A percentile compares a stretch with the other conserved stretches of the same genome.
These are phyloP conservation scores for Mycena capillaripes DNA, from an alignment of 768 basidiomycete genomes.

Conservation along the genomic window DNA sequence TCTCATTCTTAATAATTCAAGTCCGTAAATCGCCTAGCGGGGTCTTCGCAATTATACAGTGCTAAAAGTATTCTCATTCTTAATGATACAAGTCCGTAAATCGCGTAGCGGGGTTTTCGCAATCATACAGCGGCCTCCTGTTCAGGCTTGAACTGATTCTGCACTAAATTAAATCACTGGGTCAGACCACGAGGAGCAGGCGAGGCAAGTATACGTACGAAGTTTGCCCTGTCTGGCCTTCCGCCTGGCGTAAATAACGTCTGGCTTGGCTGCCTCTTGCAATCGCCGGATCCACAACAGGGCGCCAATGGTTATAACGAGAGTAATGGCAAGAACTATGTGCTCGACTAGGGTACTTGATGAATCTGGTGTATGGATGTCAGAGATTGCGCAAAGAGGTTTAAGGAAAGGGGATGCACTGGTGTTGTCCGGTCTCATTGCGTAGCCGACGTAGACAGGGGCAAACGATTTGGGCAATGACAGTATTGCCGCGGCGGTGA, in stretches of 20 bases:
- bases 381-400: not conserved
- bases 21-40: too few relatives aligned
- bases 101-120: too few relatives aligned
- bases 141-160: not conserved
- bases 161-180: not conserved
- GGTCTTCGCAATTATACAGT: too few relatives aligned
- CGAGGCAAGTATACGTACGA: not conserved
- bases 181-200: not conserved
- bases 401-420: slow-evolving; percentile 40
- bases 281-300: slow-evolving; percentile 44
- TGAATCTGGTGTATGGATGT: not conserved
- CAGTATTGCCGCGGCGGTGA: slow-evolving; percentile 81
- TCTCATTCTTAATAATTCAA: too few relatives aligned
- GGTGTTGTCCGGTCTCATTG: slow-evolving; percentile 65
- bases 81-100: too few relatives aligned
- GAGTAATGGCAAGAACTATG: not conserved
- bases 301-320: slow-evolving; percentile 41
- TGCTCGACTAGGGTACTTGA: not conserved
- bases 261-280: slow-evolving; percentile 74
- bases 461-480: slow-evolving; percentile 92
- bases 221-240: slow-evolving; percentile 69
- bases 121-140: not conserved
- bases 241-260: slow-evolving; percentile 73
- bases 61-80: too few relatives aligned
- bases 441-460: slow-evolving; percentile 90